Evolutionary conservation across 1,139 yeast genomes (phyloP).

Genomic region (Geotrichum macrosporum): DNA sequence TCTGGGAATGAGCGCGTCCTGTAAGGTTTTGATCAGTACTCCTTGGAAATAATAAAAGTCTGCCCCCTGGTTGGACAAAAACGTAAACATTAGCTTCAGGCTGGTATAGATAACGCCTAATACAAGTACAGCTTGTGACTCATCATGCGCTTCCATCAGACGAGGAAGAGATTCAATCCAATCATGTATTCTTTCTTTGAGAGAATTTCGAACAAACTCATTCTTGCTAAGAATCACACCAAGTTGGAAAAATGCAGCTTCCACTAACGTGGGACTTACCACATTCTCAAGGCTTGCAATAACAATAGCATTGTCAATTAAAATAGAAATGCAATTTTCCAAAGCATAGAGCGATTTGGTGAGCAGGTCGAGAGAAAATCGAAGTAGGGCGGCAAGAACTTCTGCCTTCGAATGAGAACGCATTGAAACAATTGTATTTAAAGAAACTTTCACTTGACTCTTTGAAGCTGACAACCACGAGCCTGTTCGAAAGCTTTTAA

Average conservation of each 20-base stretch:
- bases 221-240: conserved; percentile 12
- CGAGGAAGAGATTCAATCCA: conserved; percentile 36
- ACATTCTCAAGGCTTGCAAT: conserved; percentile 21
- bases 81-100: conserved; percentile 22
- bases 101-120: conserved; percentile 25
- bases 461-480: conserved; percentile 66
- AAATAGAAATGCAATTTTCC: conserved; percentile 36
- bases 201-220: background rate
- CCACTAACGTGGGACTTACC: background rate
- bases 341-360: conserved; percentile 37
- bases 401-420: conserved; percentile 35
- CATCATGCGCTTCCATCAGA: conserved; percentile 32
- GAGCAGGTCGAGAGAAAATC: conserved; percentile 35
- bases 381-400: conserved; percentile 36
- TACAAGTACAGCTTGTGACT: conserved; percentile 24
- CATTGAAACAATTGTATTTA: conserved; percentile 28
- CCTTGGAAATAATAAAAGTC: conserved; percentile 13
- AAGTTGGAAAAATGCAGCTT: conserved; percentile 10
- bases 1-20: conserved; percentile 3
- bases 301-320: conserved; percentile 34
- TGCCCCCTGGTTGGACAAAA: background rate
- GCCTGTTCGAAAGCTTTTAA: conserved; percentile 40
- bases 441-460: conserved; percentile 47
- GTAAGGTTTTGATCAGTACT: conserved; percentile 3
- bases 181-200: conserved; percentile 29